Evolutionary conservation across 108 stramenopile genomes (phyloP), one percentile per base, ranked within the genome.

Genomic region (Schizochytrium sp.): DNA sequence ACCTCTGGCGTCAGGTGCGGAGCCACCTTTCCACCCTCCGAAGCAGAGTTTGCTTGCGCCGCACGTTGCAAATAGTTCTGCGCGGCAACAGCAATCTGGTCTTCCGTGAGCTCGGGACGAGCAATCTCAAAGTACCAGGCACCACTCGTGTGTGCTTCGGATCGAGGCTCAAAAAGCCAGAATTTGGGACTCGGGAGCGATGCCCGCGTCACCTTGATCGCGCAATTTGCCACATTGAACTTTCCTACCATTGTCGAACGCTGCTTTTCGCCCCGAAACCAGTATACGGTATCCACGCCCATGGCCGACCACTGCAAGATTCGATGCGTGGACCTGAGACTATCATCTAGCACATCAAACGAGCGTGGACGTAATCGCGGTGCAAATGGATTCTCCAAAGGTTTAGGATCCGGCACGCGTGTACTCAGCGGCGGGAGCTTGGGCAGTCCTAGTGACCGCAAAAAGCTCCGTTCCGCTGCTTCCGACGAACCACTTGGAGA

Each of bases 91-190:
- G 51, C 48, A 23, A 83, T 53, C 25, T 83, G 48, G 19, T 83
- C 76, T 12, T 83, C 76, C 18, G 45, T 12, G 12, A 83, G 76
- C 4, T 21, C 28, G 19, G 76, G 76, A 1, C 76, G 76, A 12
- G 18, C 23, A 6, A 83, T 12, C 51, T 83, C 76, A 83, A 83
- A 83, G 4, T 83, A 83, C 76, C 76, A 83, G 6, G 48, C 12
- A 12, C 76, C 76, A 12, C 23, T 23, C 14, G 76, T 53, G 51
- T 53, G 51, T 16, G 45, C 45, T 83, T 12, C 45, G 48, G 45
- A n/a, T 18, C 76, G 76, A 23, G 76, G 76, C 76, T 83, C 76
- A 34, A 83, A 83, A 12, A 83, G 51, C 76, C 76, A 83, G 23
- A 83, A 53, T 12, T 12, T 53, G 0, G 45, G 48, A 34, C 23